Conservation (phyloP, 129 eudicot genomes). For the Flaveria trinervia region DNA sequence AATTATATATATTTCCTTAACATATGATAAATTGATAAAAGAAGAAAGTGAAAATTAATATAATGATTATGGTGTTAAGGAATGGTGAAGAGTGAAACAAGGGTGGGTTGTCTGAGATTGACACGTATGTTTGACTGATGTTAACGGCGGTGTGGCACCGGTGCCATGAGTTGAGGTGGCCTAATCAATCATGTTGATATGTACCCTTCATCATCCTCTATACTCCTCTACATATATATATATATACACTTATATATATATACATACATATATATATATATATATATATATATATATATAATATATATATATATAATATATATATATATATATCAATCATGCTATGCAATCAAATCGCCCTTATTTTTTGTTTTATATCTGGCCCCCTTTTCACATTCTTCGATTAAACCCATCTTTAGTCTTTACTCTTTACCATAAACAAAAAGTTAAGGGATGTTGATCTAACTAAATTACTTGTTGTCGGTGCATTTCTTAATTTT, state of each 20-base stretch:
- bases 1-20: neutral
- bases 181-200: conserved; percentile 41
- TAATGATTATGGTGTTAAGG: neutral
- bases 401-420: neutral
- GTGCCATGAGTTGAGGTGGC: conserved; percentile 36
- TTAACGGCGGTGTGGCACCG: conserved; percentile 21
- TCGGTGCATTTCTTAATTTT: neutral
- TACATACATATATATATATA: too few relatives aligned
- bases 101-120: conserved; percentile 21
- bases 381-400: neutral
- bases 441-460: neutral
- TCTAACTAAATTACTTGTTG: neutral
- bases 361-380: neutral
- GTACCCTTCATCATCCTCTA: conserved; percentile 39
- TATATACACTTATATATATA: too few relatives aligned
- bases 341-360: conserved; percentile 19
- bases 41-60: neutral
- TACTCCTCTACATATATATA: neutral
- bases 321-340: neutral
- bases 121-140: conserved; percentile 20
- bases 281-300: too few relatives aligned
- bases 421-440: neutral
- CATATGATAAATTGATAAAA: neutral
- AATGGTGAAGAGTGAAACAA: conserved; percentile 8
- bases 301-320: too few relatives aligned